Base-by-base conservation (phyloP, 1,139 yeast species). In the Candida pseudocylindracea region DNA sequence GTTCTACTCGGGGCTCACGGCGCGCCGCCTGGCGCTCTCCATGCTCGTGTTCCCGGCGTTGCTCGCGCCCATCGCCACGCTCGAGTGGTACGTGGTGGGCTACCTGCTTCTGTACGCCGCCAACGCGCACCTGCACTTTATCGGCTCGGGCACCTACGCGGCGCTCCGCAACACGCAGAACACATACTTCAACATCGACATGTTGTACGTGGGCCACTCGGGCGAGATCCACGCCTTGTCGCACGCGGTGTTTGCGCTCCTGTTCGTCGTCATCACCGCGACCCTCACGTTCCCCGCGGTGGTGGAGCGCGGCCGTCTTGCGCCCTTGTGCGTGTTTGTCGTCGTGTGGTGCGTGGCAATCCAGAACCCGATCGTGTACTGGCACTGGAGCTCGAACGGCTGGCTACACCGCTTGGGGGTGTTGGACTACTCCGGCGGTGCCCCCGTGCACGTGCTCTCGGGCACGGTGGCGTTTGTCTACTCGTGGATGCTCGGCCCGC, bases 351-450 rank as follows among this genome's bases (percentile, higher is more conserved):
- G 70, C 9, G 51, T 60, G 4, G 45, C 68, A 10, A 66, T 70
- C n/a, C 70, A 70, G 43, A 68, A 68, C 41, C 78, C 78, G 0
- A 62, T 69, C 1, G 68, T 71, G 2, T 68, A 67, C 44, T 70
- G 78, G 78, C 61, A 68, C 40, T 70, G 78, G 78, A 68, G 68
- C 44, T 41, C 48, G 8, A 49, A 59, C 35, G 78, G 78, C 2
- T 70, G 76, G 76, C 55, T 69, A 27, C 41, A 46, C 26, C 49
- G 51, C 31, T 42, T 60, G 9, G 71, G 72, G 0, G 71, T 64
- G 1, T 49, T 70, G 13, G 78, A 70, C 46, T 69, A 67, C 47
- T 75, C 78, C 1, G 78, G 78, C 4, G 78, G 78, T 2, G 63
- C 65, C 27, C 67, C 72, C 38, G 64, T 70, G n/a, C 78, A 70